Percentiles rank a stretch among this genome's conserved stretches.
These are phyloP conservation scores for Aureobasidium pullulans DNA, from an alignment of 2,329 filamentous ascomycete genomes.

Conservation along the genomic window DNA sequence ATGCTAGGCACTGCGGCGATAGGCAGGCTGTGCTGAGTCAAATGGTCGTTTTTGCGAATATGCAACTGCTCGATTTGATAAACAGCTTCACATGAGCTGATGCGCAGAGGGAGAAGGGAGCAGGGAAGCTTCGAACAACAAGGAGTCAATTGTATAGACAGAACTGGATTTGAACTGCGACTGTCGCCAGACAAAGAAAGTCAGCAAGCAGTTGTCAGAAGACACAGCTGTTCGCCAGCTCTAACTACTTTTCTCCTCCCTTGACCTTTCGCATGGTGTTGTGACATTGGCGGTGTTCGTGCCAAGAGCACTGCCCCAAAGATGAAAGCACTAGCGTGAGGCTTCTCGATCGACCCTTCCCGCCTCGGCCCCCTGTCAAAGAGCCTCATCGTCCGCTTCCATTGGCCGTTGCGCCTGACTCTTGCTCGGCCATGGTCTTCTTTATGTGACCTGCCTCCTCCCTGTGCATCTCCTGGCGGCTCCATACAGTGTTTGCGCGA, in stretches of 20 bases:
- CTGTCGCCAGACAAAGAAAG: not conserved
- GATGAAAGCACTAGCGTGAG: not conserved
- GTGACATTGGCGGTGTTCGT: not conserved
- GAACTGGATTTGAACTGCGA: not conserved
- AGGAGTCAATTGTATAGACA: not conserved
- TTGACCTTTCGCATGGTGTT: constrained; percentile 1
- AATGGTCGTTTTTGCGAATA: constrained; percentile 1
- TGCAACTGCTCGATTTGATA: not conserved
- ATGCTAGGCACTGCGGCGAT: not conserved
- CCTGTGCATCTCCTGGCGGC: not conserved
- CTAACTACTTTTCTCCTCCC: not conserved
- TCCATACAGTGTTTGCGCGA: not conserved
- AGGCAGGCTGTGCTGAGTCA: constrained; percentile 7
- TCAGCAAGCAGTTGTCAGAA: constrained; percentile 1
- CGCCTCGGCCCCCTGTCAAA: constrained; percentile 8
- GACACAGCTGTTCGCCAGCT: not conserved
- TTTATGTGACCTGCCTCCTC: not conserved
- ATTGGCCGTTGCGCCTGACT: not conserved
- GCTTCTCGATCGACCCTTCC: constrained; percentile 1
- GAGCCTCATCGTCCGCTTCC: not conserved
- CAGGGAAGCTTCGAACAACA: not conserved
- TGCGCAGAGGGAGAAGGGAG: not conserved
- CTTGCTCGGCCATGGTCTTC: not conserved
- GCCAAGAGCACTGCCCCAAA: constrained; percentile 6
- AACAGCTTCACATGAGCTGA: not conserved